phyloP scores from a whole-genome alignment of 2,329 filamentous ascomycete species.

The Chrysoporthe puriensis region DNA sequence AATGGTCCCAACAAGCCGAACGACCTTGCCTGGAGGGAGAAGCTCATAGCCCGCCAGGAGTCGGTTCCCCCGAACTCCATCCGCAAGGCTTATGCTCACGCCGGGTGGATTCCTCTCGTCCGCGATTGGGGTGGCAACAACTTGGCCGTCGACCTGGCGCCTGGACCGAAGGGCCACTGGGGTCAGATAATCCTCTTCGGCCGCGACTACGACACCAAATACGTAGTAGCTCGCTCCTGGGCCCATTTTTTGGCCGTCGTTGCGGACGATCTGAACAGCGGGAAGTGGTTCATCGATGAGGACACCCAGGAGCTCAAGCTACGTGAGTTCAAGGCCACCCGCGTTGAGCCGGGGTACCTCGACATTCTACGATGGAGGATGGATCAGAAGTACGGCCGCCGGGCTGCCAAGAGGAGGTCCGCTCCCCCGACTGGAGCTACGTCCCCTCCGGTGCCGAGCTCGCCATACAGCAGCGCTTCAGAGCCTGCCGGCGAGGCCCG shows the following conservation, averaged over 20 bases:
- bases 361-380: slow-evolving; percentile 94
- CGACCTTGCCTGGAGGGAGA: slow-evolving; percentile 78
- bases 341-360: slow-evolving; percentile 90
- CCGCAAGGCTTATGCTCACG: slow-evolving; percentile 91
- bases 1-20: slow-evolving; percentile 48
- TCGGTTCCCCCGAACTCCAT: slow-evolving; percentile 85
- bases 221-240: slow-evolving; percentile 94
- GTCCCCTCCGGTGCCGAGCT: slow-evolving; percentile 54
- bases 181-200: slow-evolving; percentile 96
- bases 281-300: slow-evolving; percentile 91
- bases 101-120: slow-evolving; percentile 92
- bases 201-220: slow-evolving; percentile 98
- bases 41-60: slow-evolving; percentile 81
- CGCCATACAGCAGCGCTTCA: slow-evolving; percentile 68
- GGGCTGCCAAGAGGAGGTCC: slow-evolving; percentile 58
- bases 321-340: slow-evolving; percentile 84
- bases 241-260: slow-evolving; percentile 81
- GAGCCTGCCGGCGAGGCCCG: slow-evolving; percentile 64
- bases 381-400: slow-evolving; percentile 90
- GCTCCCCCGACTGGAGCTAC: slow-evolving; percentile 44
- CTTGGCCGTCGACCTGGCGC: slow-evolving; percentile 88
- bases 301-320: slow-evolving; percentile 90
- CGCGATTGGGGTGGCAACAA: slow-evolving; percentile 99
- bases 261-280: slow-evolving; percentile 87
- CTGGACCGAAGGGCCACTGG: slow-evolving; percentile 88